Evolutionary conservation across 108 stramenopile genomes (phyloP), one percentile per base, ranked within the genome.

Genomic region (Seminavis robusta): DNA sequence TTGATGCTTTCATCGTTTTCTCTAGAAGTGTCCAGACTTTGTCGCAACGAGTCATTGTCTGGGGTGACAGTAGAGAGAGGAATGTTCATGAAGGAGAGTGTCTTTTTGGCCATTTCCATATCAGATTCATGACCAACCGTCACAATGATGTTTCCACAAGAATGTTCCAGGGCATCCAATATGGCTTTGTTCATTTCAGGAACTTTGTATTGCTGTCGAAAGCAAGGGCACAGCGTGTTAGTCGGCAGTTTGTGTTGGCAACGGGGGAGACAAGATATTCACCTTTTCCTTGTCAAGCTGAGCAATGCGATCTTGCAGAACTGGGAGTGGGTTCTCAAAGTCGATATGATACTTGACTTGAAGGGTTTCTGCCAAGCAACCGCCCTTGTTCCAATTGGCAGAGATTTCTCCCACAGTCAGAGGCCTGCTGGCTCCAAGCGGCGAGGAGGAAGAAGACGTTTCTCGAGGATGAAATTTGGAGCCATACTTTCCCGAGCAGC

Each of bases 401-500:
- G 59, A 55, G n/a, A 85, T 41, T 54, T 85, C 84, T 1, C 84
- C 84, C 8, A 81, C 84, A 4, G 84, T 85, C 28, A 85, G 47
- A 7, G 84, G 84, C 27, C 84, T 33, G 42, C 71, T 78, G 31
- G 73, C 62, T 33, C 59, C 9, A 50, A 36, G 10, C 21, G 37
- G n/a, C 42, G 41, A 56, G 11, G 28, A 27, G 4, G 49, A 16
- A 2, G 47, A 17, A 27, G 30, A 26, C 6, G n/a, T 39, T 16
- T 57, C 28, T 21, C 38, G 50, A 13, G 81, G 79, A 52, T 80
- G 79, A 43, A 61, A 84, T 49, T 64, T 71, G 20, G 53, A 60
- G 23, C 69, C 80, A 52, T 85, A 85, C 32, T 85, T 85, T 0
- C 84, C 84, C 26, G 59, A 63, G n/a, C 63, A 64, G 5, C 80